Base-by-base conservation (phyloP, 140 eudicot genomes). In the Senecio squalidus region DNA sequence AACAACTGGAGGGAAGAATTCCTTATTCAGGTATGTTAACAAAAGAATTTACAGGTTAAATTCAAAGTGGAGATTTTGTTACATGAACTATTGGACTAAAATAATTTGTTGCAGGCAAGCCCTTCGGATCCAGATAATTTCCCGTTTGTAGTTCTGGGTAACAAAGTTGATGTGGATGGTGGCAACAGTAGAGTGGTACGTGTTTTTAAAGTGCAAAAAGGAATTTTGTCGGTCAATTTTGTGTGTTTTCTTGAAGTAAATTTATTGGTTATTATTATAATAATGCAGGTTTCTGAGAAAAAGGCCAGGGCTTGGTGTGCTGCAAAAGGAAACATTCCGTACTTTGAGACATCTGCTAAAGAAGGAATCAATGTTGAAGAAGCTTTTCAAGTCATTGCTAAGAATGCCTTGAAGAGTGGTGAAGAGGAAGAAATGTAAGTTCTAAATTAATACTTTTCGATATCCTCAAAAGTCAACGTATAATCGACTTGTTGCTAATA, bases 271-370 rank as follows among this genome's bases (percentile, higher is more conserved):
- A 7, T 58, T 25, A 58, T 45, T 16, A 21, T 54, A 1, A 14
- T 47, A 17, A 10, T 36, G 16, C 60, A 91, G 98, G 98, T 86
- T 69, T 81, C 98, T 72, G 98, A 86, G 94, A 91, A 91, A 67
- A 91, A 91, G 68, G 98, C 98, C 3, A 79, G 83, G 55, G 94
- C 98, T 18, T 91, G 98, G 98, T 91, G 98, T 57, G 98, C 98
- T 31, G 78, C 95, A 4, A 86, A 90, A 70, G 97, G 97, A 62
- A 86, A 90, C 25, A 90, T 90, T 63, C 97, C 97, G 0, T 90
- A 90, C 76, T 90, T 86, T 41, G 97, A 90, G 77, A 90, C 97
- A 27, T 90, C 97, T 25, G 95, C 97, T 28, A 90, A 90, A 70
- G 97, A 90, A 40, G 97, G 97, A 58, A 73, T 69, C 74, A 90